Evolutionary conservation across 495 filamentous ascomycete species (phyloP).

Genomic region (Aspergillus affinis): DNA sequence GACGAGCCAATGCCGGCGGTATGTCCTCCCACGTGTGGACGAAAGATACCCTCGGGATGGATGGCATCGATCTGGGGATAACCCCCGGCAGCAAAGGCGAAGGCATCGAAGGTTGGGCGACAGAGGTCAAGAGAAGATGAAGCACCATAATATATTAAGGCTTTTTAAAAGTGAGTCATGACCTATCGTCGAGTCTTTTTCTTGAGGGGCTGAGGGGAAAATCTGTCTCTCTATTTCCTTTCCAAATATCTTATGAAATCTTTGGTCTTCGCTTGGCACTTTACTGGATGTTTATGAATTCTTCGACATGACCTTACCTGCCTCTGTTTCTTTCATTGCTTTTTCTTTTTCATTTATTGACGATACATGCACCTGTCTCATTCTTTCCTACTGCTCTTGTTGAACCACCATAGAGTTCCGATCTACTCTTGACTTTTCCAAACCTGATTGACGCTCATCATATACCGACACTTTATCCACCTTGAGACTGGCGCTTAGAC

Average conservation of each 20-base stretch:
- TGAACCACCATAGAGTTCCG: slow-evolving; percentile 20
- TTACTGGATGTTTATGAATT: slow-evolving; percentile 24
- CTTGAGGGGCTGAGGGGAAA: background rate
- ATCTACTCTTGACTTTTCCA: slow-evolving; percentile 1
- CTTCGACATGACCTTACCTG: slow-evolving; percentile 21
- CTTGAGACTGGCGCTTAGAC: slow-evolving; percentile 4
- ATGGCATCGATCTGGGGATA: slow-evolving; percentile 67
- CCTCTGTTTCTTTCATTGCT: background rate
- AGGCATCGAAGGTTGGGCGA: slow-evolving; percentile 94
- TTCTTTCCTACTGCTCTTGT: background rate
- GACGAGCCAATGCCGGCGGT: slow-evolving; percentile 91
- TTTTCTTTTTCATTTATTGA: background rate
- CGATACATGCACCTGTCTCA: background rate
- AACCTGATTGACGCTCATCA: too few species aligned
- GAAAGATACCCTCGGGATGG: slow-evolving; percentile 84
- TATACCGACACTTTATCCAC: too few species aligned
- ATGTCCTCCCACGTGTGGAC: slow-evolving; percentile 85
- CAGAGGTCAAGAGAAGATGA: slow-evolving; percentile 83
- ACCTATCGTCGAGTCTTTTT: too few species aligned
- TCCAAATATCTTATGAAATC: slow-evolving; percentile 4
- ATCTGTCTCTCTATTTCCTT: too few species aligned
- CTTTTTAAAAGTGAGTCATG: too few species aligned
- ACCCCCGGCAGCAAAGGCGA: slow-evolving; percentile 80
- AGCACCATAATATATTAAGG: background rate
- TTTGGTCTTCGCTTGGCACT: slow-evolving; percentile 16